Evolutionary conservation across 2,329 filamentous ascomycete species (phyloP).

Genomic region (Mollisiaceae sp.): DNA sequence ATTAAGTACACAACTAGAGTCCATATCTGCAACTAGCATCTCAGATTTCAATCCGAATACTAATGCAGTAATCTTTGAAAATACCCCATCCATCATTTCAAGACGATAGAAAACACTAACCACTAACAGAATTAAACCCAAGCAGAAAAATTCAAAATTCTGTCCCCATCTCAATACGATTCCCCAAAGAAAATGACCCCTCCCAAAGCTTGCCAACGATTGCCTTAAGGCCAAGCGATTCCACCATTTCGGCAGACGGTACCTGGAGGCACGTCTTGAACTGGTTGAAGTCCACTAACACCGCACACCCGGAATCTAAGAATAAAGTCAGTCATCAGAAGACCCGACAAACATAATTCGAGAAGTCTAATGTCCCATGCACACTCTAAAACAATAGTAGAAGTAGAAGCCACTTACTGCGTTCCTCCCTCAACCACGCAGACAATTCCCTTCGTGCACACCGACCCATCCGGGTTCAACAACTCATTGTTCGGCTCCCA

Average conservation of each 20-base stretch:
- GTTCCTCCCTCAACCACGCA: constrained; percentile 12
- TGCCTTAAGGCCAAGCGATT: constrained; percentile 9
- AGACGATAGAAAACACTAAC: neutral
- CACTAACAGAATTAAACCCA: neutral
- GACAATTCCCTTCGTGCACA: constrained; percentile 11
- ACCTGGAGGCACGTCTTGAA: constrained; percentile 15
- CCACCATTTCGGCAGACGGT: constrained; percentile 17
- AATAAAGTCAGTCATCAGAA: too few species aligned
- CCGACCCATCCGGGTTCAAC: constrained; percentile 5
- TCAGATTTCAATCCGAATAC: neutral
- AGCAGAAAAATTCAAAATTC: neutral
- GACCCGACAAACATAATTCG: too few species aligned
- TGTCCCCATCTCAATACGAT: neutral
- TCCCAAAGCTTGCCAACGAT: neutral
- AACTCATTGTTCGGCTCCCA: constrained; percentile 17
- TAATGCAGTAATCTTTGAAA: neutral
- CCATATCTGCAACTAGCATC: neutral
- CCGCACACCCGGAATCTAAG: constrained; percentile 16
- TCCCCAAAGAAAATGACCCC: neutral
- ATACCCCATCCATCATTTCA: neutral
- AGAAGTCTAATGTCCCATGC: too few species aligned
- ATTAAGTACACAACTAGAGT: too few species aligned
- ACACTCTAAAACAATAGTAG: too few species aligned
- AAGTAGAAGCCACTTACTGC: neutral
- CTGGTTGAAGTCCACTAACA: constrained; percentile 12